Evolutionary conservation across 495 filamentous ascomycete genomes (phyloP), one percentile per base, ranked within the genome.

Genomic region (Podospora conica): DNA sequence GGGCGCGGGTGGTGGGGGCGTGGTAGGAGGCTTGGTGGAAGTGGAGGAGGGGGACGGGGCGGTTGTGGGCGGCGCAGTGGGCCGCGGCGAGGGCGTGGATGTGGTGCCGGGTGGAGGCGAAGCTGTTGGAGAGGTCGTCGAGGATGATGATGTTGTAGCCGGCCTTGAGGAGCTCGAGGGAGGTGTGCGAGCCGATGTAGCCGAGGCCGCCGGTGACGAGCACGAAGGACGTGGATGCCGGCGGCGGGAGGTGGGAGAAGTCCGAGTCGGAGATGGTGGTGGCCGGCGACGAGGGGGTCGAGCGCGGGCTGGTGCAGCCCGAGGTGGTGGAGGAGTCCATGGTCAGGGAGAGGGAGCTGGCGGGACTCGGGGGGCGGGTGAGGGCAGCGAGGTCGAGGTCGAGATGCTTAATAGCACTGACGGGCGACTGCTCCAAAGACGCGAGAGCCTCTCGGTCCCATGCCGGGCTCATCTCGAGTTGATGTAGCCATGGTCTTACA

Each of bases 121-220:
- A 87, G 53, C 83, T 80, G 73, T 89, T 89, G 79, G 83, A 84
- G 55, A 88, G 77, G 65, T 88, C 83, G 78, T 89, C 87, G 73
- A 89, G 81, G 59, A 88, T 80, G 68, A 88, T 78, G 29, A 89
- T 71, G 73, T 88, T 87, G 74, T 86, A 83, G 25, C 81, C 81
- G 22, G 80, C 82, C 63, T 87, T 84, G 57, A 89, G 78, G 48
- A 89, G 75, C 73, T 89, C 87, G 53, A 88, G 73, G 56, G 82
- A 82, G 9, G 87, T 88, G 75, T 88, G 87, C 57, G 83, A 86
- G 64, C 87, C 87, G 68, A 89, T 88, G 71, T 88, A 89, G 5
- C 87, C 87, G 23, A 87, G 77, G 9, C 87, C 87, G n/a, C 87
- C 87, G 56, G 86, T 85, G 59, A 88, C 85, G 21, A 88, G 80